phyloP scores from a whole-genome alignment of 805 yeast species.

The Blastobotrys terrestris region DNA sequence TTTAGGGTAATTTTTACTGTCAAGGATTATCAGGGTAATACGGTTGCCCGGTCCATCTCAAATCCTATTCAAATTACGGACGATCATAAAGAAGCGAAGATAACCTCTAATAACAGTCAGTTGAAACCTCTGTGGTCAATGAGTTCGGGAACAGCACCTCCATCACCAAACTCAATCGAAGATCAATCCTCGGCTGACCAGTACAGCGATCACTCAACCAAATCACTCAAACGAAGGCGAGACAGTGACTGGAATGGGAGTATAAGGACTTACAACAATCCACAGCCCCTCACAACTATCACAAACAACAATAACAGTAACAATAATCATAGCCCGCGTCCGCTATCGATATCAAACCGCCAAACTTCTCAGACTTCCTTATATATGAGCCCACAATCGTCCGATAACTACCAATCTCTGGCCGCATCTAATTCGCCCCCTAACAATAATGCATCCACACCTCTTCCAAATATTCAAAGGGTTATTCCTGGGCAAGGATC shows the following conservation, averaged over 20 bases:
- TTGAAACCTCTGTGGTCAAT: neutral
- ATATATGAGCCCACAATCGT: neutral
- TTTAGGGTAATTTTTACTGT: slow-evolving; percentile 38
- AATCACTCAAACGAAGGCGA: slow-evolving; percentile 18
- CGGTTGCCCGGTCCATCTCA: slow-evolving; percentile 71
- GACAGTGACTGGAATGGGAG: slow-evolving; percentile 17
- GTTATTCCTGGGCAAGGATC: slow-evolving; percentile 96
- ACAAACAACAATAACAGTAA: neutral
- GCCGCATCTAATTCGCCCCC: neutral
- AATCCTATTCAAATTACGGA: slow-evolving; percentile 86
- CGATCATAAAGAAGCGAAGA: slow-evolving; percentile 56
- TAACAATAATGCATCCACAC: neutral
- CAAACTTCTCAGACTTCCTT: neutral
- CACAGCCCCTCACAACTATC: neutral
- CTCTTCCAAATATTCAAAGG: slow-evolving; percentile 61
- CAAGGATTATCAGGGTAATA: slow-evolving; percentile 50
- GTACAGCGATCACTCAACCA: slow-evolving; percentile 14
- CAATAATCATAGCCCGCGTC: neutral
- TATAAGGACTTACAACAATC: neutral
- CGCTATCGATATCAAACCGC: neutral
- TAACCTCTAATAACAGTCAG: neutral
- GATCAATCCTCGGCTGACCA: slow-evolving; percentile 26
- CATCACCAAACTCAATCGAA: slow-evolving; percentile 31
- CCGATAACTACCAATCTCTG: neutral
- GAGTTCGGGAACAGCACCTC: slow-evolving; percentile 7